A percentile compares a stretch with the other conserved stretches of the same genome.
phyloP scores from a whole-genome alignment of 345 rosid genomes.

The Citrus sinensis region DVS_A1.0 CM039163.1:42946001-42946500 shows the following conservation, averaged over 20 bases:
- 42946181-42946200: background rate
- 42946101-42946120: slow-evolving; percentile 18
- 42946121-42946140: background rate
- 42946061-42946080: slow-evolving; percentile 11
- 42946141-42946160: slow-evolving; percentile 11
- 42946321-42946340: slow-evolving; percentile 11
- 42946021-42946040: slow-evolving; percentile 1
- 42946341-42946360: slow-evolving; percentile 20
- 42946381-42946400: slow-evolving; percentile 42
- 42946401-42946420: slow-evolving; percentile 34
- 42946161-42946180: background rate
- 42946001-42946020: slow-evolving; percentile 19
- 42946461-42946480: background rate
- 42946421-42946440: background rate
- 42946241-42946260: background rate
- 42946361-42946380: slow-evolving; percentile 13
- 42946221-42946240: background rate
- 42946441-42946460: background rate
- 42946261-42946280: background rate
- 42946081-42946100: slow-evolving; percentile 13
- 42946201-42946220: background rate
- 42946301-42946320: slow-evolving; percentile 26
- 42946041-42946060: background rate
- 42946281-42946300: slow-evolving; percentile 17
- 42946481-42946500: background rate